These are phyloP conservation scores for Stemphylium beticola DNA, from an alignment of 2,329 filamentous ascomycete species.

Conservation along the genomic window DNA sequence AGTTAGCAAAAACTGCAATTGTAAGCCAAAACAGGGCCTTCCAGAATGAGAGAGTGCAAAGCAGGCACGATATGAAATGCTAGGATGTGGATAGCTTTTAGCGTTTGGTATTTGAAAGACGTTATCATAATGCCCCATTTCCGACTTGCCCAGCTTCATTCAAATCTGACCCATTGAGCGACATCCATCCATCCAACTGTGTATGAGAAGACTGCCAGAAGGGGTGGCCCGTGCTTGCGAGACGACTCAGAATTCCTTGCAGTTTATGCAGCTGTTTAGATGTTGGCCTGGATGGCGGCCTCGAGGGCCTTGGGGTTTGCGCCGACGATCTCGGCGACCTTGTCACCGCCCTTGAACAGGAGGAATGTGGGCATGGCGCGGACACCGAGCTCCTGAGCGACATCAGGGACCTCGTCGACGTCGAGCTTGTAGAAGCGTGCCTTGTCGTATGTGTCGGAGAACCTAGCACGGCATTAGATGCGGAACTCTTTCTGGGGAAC, in stretches of 20 bases:
- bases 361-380: constrained; percentile 93
- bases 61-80: no score
- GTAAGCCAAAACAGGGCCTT: not conserved
- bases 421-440: constrained; percentile 88
- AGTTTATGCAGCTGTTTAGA: constrained; percentile 25
- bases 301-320: constrained; percentile 76
- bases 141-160: constrained; percentile 1
- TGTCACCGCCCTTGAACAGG: constrained; percentile 80
- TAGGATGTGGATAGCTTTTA: not conserved
- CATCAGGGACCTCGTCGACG: constrained; percentile 78
- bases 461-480: constrained; percentile 50
- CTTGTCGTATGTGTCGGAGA: constrained; percentile 64
- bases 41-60: not conserved
- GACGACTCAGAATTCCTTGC: not conserved
- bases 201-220: constrained; percentile 16
- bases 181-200: constrained; percentile 8
- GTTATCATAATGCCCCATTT: constrained; percentile 27
- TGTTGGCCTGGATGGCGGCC: constrained; percentile 54
- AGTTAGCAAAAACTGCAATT: not conserved
- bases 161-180: not conserved
- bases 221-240: constrained; percentile 12
- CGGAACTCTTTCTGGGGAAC: not conserved
- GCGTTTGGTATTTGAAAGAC: constrained; percentile 17
- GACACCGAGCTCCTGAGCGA: constrained; percentile 78
- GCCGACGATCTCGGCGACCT: constrained; percentile 75